These are phyloP conservation scores for Candida frijolesensis DNA, from an alignment of 1,139 yeast species.

Conservation along the genomic window DNA sequence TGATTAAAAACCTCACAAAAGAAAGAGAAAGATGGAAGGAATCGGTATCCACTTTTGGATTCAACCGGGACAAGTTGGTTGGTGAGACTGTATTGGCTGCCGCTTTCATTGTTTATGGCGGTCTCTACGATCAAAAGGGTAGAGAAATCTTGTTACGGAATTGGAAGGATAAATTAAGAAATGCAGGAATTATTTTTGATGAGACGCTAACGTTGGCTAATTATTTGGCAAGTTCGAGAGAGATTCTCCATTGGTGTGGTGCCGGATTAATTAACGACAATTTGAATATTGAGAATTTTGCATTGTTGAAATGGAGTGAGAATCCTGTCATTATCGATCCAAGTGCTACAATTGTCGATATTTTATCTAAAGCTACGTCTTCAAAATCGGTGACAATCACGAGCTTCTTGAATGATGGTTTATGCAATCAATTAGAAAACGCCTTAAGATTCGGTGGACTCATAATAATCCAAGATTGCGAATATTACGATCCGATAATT, in stretches of 20 bases:
- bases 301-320: slow-evolving; percentile 46
- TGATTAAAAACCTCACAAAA: slow-evolving; percentile 62
- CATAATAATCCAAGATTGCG: slow-evolving; percentile 76
- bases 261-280: slow-evolving; percentile 59
- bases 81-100: slow-evolving; percentile 72
- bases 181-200: slow-evolving; percentile 46
- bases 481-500: slow-evolving; percentile 73
- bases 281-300: slow-evolving; percentile 68
- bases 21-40: slow-evolving; percentile 81
- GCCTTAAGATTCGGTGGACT: slow-evolving; percentile 83
- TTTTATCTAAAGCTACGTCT: slow-evolving; percentile 33
- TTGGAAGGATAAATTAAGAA: slow-evolving; percentile 47
- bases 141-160: slow-evolving; percentile 38
- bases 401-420: slow-evolving; percentile 74
- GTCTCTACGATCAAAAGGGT: slow-evolving; percentile 56
- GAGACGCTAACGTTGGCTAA: slow-evolving; percentile 32
- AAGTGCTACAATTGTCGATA: slow-evolving; percentile 46
- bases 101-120: slow-evolving; percentile 63
- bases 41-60: slow-evolving; percentile 54
- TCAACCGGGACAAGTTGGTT: slow-evolving; percentile 47
- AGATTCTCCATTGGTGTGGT: slow-evolving; percentile 53
- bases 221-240: slow-evolving; percentile 40
- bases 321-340: slow-evolving; percentile 77
- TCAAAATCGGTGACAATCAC: slow-evolving; percentile 53
- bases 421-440: slow-evolving; percentile 71